A percentile compares a stretch with the other conserved stretches of the same genome.
phyloP scores from a whole-genome alignment of 2,329 filamentous ascomycete genomes.

The Calonectria pseudoreteaudii region DNA sequence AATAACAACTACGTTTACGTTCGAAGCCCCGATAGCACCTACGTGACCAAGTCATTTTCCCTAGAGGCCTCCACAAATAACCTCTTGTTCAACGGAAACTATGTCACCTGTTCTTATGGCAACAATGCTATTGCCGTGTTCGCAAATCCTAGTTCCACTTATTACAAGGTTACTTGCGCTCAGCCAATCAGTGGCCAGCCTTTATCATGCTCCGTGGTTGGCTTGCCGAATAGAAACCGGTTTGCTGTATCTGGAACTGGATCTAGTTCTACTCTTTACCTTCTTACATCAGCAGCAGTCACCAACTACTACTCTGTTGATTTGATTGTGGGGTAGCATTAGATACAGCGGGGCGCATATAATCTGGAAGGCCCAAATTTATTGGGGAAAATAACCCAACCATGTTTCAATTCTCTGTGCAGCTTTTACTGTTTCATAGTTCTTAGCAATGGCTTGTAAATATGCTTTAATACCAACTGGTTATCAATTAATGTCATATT shows the following conservation, averaged over 20 bases:
- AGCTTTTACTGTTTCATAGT: not conserved
- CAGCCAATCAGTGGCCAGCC: not conserved
- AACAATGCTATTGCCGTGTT: not conserved
- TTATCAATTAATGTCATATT: too few relatives aligned
- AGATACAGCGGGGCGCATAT: not conserved
- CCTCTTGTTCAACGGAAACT: not conserved
- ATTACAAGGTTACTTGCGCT: not conserved
- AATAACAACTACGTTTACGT: not conserved
- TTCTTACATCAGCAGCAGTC: too few relatives aligned
- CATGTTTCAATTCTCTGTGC: not conserved
- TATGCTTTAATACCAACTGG: not conserved
- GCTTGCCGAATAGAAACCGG: too few relatives aligned
- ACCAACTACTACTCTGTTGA: not conserved
- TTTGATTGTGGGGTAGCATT: not conserved
- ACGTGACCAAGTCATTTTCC: not conserved
- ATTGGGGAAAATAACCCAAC: not conserved
- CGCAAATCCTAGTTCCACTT: not conserved
- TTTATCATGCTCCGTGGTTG: not conserved
- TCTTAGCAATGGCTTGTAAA: not conserved
- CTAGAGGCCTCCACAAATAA: not conserved
- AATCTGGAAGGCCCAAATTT: fast-evolving
- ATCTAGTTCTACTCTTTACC: too few relatives aligned
- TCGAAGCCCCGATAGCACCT: fast-evolving
- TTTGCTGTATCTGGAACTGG: too few relatives aligned
- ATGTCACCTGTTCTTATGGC: not conserved